These are phyloP conservation scores for Fusarium devonianum DNA, from an alignment of 2,329 filamentous ascomycete species.

Conservation along the genomic window DNA sequence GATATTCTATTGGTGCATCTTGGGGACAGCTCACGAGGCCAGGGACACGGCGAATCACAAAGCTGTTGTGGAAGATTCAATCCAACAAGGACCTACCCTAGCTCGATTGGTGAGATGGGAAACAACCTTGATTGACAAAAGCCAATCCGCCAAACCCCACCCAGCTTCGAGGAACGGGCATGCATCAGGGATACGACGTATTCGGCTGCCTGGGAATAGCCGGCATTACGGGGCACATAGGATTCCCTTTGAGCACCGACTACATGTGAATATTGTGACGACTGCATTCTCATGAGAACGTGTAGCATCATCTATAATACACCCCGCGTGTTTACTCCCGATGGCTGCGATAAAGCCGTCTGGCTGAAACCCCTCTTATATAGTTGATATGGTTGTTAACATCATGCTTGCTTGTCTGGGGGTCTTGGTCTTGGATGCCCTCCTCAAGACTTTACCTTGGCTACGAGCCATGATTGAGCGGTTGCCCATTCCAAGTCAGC, in stretches of 20 bases:
- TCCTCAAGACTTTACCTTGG: neutral
- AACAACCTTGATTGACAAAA: conserved; percentile 15
- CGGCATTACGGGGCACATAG: conserved; percentile 14
- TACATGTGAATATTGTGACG: no score
- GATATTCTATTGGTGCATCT: conserved; percentile 22
- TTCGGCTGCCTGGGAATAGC: conserved; percentile 33
- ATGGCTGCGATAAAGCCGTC: neutral
- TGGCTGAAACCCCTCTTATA: conserved; percentile 1
- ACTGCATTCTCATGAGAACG: no score
- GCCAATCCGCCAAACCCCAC: conserved; percentile 7
- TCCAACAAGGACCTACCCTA: conserved; percentile 26
- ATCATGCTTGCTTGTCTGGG: neutral
- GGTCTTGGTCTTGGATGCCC: no score
- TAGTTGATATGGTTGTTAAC: neutral
- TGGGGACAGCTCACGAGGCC: conserved; percentile 7
- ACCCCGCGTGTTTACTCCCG: no score
- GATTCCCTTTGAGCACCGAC: no score
- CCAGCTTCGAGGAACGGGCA: conserved; percentile 8
- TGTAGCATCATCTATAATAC: no score
- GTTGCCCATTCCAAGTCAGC: conserved; percentile 1
- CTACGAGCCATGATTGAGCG: conserved; percentile 17
- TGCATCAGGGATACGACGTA: conserved; percentile 32
- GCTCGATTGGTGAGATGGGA: conserved; percentile 21
- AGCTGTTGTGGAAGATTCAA: conserved; percentile 15
- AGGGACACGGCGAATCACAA: conserved; percentile 26